Base-by-base conservation (phyloP, 108 stramenopile genomes). In the Ochromonas danica region DNA sequence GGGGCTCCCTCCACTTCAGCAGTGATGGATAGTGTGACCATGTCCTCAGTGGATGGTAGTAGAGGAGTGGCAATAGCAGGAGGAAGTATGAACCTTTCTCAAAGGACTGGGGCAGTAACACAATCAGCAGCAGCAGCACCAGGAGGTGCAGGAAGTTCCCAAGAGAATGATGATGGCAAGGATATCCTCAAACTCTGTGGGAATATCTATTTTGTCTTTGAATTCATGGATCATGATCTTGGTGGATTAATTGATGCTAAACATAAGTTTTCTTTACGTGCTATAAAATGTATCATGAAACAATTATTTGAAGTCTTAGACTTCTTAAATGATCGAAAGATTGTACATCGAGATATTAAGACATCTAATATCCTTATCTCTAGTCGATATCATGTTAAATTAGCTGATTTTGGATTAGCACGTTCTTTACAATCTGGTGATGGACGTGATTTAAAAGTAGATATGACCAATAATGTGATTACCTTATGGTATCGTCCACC, bases 371-470 rank as follows among this genome's bases (percentile, higher is more conserved):
- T 97, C 81, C 78, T 97, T 14, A 92, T 97, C 3, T 67, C 31
- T 27, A 81, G 77, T 60, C 61, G 86, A 0, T 93, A 93, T 39
- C 84, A 85, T 38, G 85, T 97, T 33, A 92, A 93, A 0, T 65
- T 97, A 0, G 92, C 92, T 70, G 96, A 97, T 86, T 94, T 95
- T 80, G 96, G 96, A 36, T 74, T 95, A 79, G 94, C 96, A 0
- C 70, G 96, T 40, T 67, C 31, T 36, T 31, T 67, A 10, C 17
- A 33, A 67, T 28, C 14, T 36, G 63, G 3, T 10, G 63, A 67
- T 31, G 63, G 63, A 6, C 63, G 63, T 31, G 63, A 67, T 14
- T 28, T 67, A 10, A 22, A 33, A 67, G 6, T 27, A 41, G 72
- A 75, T 33, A 35, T 75, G 31, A 94, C 96, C 3, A 92, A 95